Conservation (phyloP, 306 rosid genomes). For the Acacia confusa region DNA sequence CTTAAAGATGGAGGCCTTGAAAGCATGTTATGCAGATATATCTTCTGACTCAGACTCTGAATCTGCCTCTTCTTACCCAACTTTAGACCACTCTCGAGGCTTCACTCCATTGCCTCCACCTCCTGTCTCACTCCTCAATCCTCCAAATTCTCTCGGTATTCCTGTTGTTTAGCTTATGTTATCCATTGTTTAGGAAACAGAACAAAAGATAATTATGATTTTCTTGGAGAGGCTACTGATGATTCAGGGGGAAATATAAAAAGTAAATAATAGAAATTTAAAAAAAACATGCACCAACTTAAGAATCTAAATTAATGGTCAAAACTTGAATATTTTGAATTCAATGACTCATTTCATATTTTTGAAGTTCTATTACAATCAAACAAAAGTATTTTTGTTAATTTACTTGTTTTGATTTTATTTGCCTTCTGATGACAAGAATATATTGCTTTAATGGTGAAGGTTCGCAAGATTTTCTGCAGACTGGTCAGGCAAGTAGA, state of each 20-base stretch:
- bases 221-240: constrained; percentile 15
- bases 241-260: not conserved
- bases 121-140: constrained; percentile 60
- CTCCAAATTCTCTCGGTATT: constrained; percentile 55
- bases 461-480: constrained; percentile 46
- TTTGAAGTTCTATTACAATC: constrained; percentile 7
- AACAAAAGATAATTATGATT: not conserved
- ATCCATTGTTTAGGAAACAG: constrained; percentile 7
- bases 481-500: constrained; percentile 53
- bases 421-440: constrained; percentile 8
- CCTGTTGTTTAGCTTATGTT: not conserved
- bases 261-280: not conserved
- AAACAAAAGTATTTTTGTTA: not conserved
- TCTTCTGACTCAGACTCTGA: constrained; percentile 70
- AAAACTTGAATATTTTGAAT: not conserved
- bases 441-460: constrained; percentile 40
- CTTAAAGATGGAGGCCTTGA: constrained; percentile 67
- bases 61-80: constrained; percentile 33
- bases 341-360: constrained; percentile 2
- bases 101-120: constrained; percentile 60
- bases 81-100: constrained; percentile 11
- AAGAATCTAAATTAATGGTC: not conserved
- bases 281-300: constrained; percentile 27
- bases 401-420: not conserved
- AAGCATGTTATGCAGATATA: constrained; percentile 63